Conservation (phyloP, 2,329 filamentous ascomycete species). For the Teratosphaeria zuluensis region DNA sequence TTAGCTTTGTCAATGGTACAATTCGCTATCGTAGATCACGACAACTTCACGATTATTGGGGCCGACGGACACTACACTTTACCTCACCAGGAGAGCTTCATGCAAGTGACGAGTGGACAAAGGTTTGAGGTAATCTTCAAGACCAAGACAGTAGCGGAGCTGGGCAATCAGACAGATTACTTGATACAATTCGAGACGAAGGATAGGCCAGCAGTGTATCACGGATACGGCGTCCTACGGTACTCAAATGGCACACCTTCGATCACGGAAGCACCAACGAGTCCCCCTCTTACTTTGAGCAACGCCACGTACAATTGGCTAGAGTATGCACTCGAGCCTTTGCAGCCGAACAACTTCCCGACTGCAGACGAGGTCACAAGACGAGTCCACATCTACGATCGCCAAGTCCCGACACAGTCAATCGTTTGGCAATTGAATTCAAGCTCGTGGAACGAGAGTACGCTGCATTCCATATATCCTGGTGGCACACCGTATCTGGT, state of each 20-base stretch:
- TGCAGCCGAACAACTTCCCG: constrained; percentile 24
- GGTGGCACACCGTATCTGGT: constrained; percentile 41
- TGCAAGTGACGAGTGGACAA: constrained; percentile 51
- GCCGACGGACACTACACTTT: constrained; percentile 48
- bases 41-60: constrained; percentile 48
- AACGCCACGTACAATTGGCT: constrained; percentile 28
- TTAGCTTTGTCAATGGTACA: constrained; percentile 46
- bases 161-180: constrained; percentile 31
- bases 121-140: constrained; percentile 50
- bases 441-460: constrained; percentile 7
- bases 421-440: constrained; percentile 6
- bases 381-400: constrained; percentile 19
- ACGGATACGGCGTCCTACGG: constrained; percentile 42
- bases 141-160: constrained; percentile 41
- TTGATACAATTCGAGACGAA: constrained; percentile 42
- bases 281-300: constrained; percentile 22
- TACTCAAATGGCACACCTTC: constrained; percentile 25
- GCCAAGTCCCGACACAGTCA: constrained; percentile 3
- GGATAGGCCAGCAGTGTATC: constrained; percentile 37
- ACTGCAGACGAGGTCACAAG: constrained; percentile 22
- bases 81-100: constrained; percentile 36
- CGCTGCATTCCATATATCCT: constrained; percentile 4
- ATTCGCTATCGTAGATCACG: constrained; percentile 49
- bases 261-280: constrained; percentile 10
- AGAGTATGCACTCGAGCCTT: constrained; percentile 30